phyloP scores from a whole-genome alignment of 2,329 filamentous ascomycete species.

The Macroventuria anomochaeta region DNA sequence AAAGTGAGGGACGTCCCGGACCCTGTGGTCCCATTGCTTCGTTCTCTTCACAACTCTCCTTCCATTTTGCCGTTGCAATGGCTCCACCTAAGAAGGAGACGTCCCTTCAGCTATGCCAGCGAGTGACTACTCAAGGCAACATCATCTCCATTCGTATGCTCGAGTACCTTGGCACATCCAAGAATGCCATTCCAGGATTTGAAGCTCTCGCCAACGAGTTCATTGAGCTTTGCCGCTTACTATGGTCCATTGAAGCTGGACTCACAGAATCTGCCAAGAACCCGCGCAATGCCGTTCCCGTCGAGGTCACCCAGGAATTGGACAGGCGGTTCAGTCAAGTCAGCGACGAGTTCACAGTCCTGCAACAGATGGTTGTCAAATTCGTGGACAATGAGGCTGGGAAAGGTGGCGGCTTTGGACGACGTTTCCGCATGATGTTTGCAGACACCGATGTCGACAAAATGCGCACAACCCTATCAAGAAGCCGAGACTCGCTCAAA shows the following conservation, averaged over 20 bases:
- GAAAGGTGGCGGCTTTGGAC: conserved; percentile 65
- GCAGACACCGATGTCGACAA: conserved; percentile 66
- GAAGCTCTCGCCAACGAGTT: conserved; percentile 69
- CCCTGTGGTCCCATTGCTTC: conserved; percentile 13
- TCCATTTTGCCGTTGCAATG: conserved; percentile 26
- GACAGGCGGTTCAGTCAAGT: conserved; percentile 68
- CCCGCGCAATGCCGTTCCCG: conserved; percentile 60
- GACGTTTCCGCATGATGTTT: conserved; percentile 64
- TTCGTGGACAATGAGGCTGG: conserved; percentile 65
- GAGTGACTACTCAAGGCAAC: conserved; percentile 61
- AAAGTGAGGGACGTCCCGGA: conserved; percentile 23
- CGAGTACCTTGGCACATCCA: conserved; percentile 45
- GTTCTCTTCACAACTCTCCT: background rate
- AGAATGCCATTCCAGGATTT: conserved; percentile 48
- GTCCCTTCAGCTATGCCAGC: conserved; percentile 61
- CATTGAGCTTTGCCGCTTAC: conserved; percentile 69
- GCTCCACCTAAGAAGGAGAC: conserved; percentile 48
- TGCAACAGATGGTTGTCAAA: conserved; percentile 68
- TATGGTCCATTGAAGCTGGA: conserved; percentile 73
- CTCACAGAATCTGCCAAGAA: conserved; percentile 57
- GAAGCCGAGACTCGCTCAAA: conserved; percentile 66
- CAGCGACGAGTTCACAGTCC: conserved; percentile 66
- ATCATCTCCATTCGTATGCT: conserved; percentile 59
- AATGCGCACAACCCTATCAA: conserved; percentile 63
- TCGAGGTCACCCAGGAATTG: conserved; percentile 68